phyloP scores from a whole-genome alignment of 2,329 filamentous ascomycete species.

The Exophiala alcalophila region DNA sequence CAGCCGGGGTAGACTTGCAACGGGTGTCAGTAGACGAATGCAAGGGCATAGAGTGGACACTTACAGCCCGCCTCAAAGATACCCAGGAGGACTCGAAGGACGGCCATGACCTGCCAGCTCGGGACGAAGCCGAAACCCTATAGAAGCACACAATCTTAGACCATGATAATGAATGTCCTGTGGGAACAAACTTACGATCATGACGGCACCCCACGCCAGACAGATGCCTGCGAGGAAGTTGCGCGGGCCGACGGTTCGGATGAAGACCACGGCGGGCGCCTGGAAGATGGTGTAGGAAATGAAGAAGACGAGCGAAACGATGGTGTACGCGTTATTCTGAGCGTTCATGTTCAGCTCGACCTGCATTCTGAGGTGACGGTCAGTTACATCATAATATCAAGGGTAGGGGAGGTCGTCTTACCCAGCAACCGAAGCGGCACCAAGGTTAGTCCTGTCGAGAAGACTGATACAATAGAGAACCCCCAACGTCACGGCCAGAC shows the following conservation, averaged over 20 bases:
- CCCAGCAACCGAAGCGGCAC: slow-evolving; percentile 67
- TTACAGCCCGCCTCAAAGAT: slow-evolving; percentile 10
- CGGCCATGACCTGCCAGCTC: slow-evolving; percentile 7
- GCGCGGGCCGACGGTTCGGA: slow-evolving; percentile 60
- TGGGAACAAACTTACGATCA: slow-evolving; percentile 28
- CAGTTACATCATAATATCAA: slow-evolving; percentile 74
- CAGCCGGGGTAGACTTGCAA: slow-evolving; percentile 64
- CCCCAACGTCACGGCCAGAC: slow-evolving; percentile 61
- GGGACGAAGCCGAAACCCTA: slow-evolving; percentile 28
- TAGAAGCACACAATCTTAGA: too few species aligned
- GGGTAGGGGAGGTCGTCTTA: too few species aligned
- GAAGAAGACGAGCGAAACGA: slow-evolving; percentile 72
- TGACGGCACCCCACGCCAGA: slow-evolving; percentile 1
- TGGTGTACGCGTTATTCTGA: slow-evolving; percentile 46
- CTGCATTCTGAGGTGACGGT: slow-evolving; percentile 64
- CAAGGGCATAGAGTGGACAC: background rate
- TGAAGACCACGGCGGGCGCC: slow-evolving; percentile 65
- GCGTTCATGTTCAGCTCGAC: slow-evolving; percentile 26
- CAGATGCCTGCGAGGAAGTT: slow-evolving; percentile 8
- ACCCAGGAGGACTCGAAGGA: slow-evolving; percentile 9
- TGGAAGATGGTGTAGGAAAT: slow-evolving; percentile 70
- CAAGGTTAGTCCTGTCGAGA: slow-evolving; percentile 77
- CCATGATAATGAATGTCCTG: slow-evolving; percentile 41
- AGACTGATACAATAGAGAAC: slow-evolving; percentile 73
- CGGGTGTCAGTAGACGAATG: background rate